Conservation (phyloP, 495 filamentous ascomycete species). For the Annulohypoxylon maeteangense region DNA sequence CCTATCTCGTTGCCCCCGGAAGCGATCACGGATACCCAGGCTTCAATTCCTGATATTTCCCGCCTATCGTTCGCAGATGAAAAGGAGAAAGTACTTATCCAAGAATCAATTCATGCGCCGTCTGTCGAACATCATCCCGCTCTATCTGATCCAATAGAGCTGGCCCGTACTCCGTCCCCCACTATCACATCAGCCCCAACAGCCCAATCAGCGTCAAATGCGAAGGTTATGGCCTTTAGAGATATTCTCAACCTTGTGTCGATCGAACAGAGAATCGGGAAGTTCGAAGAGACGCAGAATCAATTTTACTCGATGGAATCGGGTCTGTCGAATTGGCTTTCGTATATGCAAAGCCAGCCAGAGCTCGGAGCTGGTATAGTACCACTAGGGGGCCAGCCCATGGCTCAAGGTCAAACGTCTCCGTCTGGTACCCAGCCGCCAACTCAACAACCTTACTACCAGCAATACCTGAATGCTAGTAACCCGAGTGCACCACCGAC, state of each 20-base stretch:
- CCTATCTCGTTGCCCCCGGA: constrained; percentile 48
- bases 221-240: constrained; percentile 68
- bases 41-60: constrained; percentile 19
- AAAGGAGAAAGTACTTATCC: constrained; percentile 56
- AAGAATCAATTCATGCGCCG: constrained; percentile 47
- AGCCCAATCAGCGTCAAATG: constrained; percentile 43
- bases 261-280: constrained; percentile 70
- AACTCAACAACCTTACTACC: constrained; percentile 62
- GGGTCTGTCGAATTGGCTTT: constrained; percentile 80
- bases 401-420: constrained; percentile 40
- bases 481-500: constrained; percentile 38
- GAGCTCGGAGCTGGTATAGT: constrained; percentile 45
- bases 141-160: constrained; percentile 28
- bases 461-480: constrained; percentile 55
- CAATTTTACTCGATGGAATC: constrained; percentile 78
- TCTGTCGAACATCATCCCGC: constrained; percentile 56
- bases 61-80: constrained; percentile 57
- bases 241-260: constrained; percentile 75
- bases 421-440: constrained; percentile 30
- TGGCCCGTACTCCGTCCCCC: neutral
- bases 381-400: constrained; percentile 33
- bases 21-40: neutral
- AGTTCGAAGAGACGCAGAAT: constrained; percentile 73
- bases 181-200: constrained; percentile 31
- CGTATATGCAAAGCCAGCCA: constrained; percentile 53